Evolutionary conservation across 345 rosid genomes (phyloP).

Genomic region (Physaria fendleri): DNA sequence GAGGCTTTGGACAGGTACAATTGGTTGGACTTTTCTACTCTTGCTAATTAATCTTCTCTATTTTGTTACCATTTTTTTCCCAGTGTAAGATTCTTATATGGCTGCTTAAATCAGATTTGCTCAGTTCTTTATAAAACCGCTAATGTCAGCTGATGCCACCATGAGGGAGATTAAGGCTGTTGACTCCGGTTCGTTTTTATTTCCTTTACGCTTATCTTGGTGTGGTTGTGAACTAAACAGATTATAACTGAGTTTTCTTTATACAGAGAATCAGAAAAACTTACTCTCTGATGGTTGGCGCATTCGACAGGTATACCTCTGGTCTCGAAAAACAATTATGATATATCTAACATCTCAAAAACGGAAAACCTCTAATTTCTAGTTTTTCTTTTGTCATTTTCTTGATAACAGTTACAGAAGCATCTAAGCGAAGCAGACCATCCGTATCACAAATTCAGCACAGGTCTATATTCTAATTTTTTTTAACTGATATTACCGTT

Average conservation of each 20-base stretch:
- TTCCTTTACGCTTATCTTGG: neutral
- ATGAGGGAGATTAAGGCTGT: constrained; percentile 87
- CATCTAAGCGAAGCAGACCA: constrained; percentile 69
- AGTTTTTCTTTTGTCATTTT: neutral
- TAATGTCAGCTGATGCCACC: constrained; percentile 93
- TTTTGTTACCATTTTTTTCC: neutral
- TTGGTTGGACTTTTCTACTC: neutral
- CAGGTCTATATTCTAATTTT: constrained; percentile 44
- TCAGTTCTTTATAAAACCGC: constrained; percentile 82
- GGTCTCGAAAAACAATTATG: neutral
- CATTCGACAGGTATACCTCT: constrained; percentile 60
- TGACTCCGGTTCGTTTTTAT: constrained; percentile 66
- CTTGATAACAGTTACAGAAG: constrained; percentile 56
- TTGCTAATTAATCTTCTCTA: constrained; percentile 6
- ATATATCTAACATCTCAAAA: too few species aligned
- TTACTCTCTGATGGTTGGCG: constrained; percentile 80
- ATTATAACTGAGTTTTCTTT: constrained; percentile 16
- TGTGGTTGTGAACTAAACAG: neutral
- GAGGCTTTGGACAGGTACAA: constrained; percentile 85
- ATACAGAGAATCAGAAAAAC: constrained; percentile 86
- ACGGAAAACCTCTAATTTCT: too few species aligned
- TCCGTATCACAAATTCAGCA: constrained; percentile 87
- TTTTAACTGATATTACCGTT: neutral
- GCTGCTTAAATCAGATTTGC: constrained; percentile 50
- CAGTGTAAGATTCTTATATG: constrained; percentile 20